Percentiles rank a stretch among this genome's conserved stretches.
Conservation (phyloP, 2,329 filamentous ascomycete genomes). For the Teratosphaeria epicoccoides region DNA sequence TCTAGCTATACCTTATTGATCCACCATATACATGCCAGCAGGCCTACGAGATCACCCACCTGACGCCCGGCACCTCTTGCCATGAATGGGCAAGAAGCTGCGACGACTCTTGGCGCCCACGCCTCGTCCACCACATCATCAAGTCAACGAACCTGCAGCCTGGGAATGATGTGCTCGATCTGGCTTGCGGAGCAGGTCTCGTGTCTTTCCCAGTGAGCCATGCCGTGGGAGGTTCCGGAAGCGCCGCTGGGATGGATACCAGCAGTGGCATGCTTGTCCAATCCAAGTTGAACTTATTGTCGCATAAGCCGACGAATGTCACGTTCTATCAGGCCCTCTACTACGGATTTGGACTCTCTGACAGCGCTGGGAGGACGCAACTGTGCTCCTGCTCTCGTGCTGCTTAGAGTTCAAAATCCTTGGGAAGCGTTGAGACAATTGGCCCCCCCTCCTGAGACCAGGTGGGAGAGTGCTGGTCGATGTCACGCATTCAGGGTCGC, state of each 20-base stretch:
- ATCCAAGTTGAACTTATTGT: too few relatives aligned
- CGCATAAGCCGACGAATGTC: too few relatives aligned
- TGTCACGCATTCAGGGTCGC: background rate
- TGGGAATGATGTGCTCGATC: conserved; percentile 34
- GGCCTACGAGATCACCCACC: background rate
- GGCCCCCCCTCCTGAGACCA: background rate
- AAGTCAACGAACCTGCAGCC: conserved; percentile 2
- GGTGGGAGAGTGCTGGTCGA: background rate
- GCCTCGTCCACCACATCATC: background rate
- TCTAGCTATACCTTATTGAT: background rate
- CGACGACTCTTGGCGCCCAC: background rate
- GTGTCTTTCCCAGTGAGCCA: conserved; percentile 30
- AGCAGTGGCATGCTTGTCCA: too few relatives aligned
- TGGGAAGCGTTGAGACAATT: too few relatives aligned
- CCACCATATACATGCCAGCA: background rate
- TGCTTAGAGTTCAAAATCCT: too few relatives aligned
- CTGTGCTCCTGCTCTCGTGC: too few relatives aligned
- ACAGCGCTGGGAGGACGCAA: too few relatives aligned
- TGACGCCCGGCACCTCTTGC: background rate
- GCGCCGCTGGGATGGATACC: background rate
- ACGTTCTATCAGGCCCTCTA: too few relatives aligned
- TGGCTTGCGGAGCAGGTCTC: conserved; percentile 38
- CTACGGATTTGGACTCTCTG: too few relatives aligned
- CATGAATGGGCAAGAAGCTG: background rate
- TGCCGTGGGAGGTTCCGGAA: conserved; percentile 23